Percentiles rank a stretch among this genome's conserved stretches.
These are phyloP conservation scores for Trichoderma pleuroti DNA, from an alignment of 2,329 filamentous ascomycete species.

Conservation along the genomic window DNA sequence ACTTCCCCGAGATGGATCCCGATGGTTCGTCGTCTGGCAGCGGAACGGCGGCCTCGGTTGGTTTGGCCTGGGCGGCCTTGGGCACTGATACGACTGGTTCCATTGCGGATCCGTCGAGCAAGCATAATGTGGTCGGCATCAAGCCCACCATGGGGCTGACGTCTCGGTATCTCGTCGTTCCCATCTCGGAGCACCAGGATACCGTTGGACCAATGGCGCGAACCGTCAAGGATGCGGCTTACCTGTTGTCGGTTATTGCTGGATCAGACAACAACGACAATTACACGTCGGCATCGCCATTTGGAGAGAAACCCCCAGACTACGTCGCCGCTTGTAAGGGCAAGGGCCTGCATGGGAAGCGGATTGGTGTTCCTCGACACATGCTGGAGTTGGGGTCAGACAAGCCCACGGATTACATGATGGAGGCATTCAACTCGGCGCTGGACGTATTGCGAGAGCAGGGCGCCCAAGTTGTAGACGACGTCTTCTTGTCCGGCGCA, in stretches of 20 bases:
- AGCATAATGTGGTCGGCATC: background rate
- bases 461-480: slow-evolving; percentile 54
- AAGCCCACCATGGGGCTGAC: background rate
- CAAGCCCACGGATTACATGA: background rate
- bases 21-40: background rate
- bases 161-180: background rate
- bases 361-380: slow-evolving; percentile 60
- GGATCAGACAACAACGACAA: slow-evolving; percentile 59
- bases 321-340: slow-evolving; percentile 58
- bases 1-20: slow-evolving; percentile 28
- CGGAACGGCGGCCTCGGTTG: background rate
- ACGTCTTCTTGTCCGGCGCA: slow-evolving; percentile 43
- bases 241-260: slow-evolving; percentile 60
- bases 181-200: background rate
- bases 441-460: slow-evolving; percentile 50
- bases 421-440: slow-evolving; percentile 48
- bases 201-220: slow-evolving; percentile 28
- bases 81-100: background rate
- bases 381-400: slow-evolving; percentile 36
- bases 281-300: slow-evolving; percentile 59
- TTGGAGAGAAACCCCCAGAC: slow-evolving; percentile 44
- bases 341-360: slow-evolving; percentile 50
- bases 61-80: background rate
- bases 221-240: slow-evolving; percentile 62
- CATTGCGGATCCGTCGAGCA: background rate